Evolutionary conservation across 2,329 filamentous ascomycete genomes (phyloP).

Genomic region (Calonectria leucothoes): DNA sequence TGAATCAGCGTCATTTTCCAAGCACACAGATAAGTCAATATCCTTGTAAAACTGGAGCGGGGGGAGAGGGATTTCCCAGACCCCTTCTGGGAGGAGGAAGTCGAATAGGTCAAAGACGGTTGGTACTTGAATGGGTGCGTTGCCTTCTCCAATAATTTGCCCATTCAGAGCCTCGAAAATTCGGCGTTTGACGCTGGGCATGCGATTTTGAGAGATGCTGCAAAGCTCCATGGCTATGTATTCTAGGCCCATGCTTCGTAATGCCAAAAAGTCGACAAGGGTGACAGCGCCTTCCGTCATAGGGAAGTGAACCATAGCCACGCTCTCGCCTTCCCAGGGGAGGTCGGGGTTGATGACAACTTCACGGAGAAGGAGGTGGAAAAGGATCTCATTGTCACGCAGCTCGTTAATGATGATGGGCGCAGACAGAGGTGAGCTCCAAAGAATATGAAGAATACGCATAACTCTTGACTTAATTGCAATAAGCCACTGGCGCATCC

Average conservation of each 20-base stretch:
- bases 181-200: slow-evolving; percentile 76
- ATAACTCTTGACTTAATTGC: slow-evolving; percentile 76
- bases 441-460: slow-evolving; percentile 82
- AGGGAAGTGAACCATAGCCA: slow-evolving; percentile 74
- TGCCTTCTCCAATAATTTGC: slow-evolving; percentile 73
- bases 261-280: slow-evolving; percentile 80
- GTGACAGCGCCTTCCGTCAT: slow-evolving; percentile 74
- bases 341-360: slow-evolving; percentile 75
- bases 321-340: slow-evolving; percentile 77
- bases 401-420: slow-evolving; percentile 82
- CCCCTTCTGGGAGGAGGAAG: slow-evolving; percentile 72
- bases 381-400: slow-evolving; percentile 82
- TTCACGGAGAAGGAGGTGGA: slow-evolving; percentile 79
- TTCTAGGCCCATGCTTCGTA: slow-evolving; percentile 82
- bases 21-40: slow-evolving; percentile 75
- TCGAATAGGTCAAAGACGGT: slow-evolving; percentile 95
- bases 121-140: slow-evolving; percentile 74
- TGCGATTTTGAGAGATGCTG: slow-evolving; percentile 75
- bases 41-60: slow-evolving; percentile 70
- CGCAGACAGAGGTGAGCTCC: slow-evolving; percentile 84
- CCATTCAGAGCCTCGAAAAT: slow-evolving; percentile 83
- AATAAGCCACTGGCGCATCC: slow-evolving; percentile 76
- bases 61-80: slow-evolving; percentile 65
- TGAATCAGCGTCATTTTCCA: slow-evolving; percentile 68
- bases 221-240: slow-evolving; percentile 90